Base-by-base conservation (phyloP, 352 stramenopile species). In the Hyaloperonospora brassicae region DNA sequence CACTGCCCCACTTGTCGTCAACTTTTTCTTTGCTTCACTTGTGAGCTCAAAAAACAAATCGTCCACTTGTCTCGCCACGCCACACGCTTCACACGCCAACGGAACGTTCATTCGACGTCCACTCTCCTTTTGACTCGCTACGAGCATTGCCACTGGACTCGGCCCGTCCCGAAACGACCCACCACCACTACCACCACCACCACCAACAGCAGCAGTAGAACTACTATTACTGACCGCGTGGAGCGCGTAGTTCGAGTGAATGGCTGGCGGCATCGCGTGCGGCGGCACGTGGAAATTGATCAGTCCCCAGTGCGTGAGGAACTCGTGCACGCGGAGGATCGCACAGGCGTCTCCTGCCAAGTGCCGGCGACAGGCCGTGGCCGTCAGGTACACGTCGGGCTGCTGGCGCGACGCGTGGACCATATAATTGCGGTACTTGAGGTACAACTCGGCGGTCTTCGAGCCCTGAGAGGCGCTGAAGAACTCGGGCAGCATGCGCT, bases 341-440 rank as follows among this genome's bases (percentile, higher is more conserved):
- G 83, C 72, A 45, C 83, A 90, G 10, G 76, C 83, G 43, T 93
- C 83, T 10, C 82, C 82, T 6, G 82, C 79, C 35, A 93, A 66
- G 50, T 87, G 89, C 47, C 82, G 79, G 30, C 82, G 82, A 57
- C 82, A 93, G 5, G 82, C 79, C n/a, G 79, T 93, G 25, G 82
- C 82, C 24, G 82, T 89, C 23, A 93, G 57, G 58, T 89, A 93
- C 55, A 88, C 76, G 47, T 84, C 66, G 9, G 82, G 82, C 59
- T 89, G 76, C 61, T 89, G 78, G 35, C 79, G 71, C 50, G 87
- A 93, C 8, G 78, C 77, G 56, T 89, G 63, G 35, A 93, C 70
- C 79, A 90, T 93, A 59, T 86, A 93, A 64, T 93, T 93, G 62
- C 79, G 79, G 64, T 93, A 93, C 61, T 86, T 88, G 49, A 90